A percentile compares a stretch with the other conserved stretches of the same genome.
phyloP scores from a whole-genome alignment of 768 basidiomycete genomes.

The Lepiota subincarnata region DNA sequence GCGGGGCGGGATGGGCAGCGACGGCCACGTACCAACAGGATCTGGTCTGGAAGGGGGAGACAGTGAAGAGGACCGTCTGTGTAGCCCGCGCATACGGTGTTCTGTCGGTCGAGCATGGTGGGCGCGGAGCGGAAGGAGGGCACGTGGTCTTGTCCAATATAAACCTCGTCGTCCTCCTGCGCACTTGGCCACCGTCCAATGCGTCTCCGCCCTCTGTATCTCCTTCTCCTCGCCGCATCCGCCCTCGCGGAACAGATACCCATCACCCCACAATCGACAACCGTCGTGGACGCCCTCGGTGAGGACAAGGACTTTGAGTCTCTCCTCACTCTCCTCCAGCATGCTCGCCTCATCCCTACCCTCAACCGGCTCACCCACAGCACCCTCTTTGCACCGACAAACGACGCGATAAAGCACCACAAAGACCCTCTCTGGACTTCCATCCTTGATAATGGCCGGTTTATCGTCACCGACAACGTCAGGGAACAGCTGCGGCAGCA shows the following conservation, averaged over 20 bases:
- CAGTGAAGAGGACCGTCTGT: constrained; percentile 54
- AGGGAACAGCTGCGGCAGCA: constrained; percentile 83
- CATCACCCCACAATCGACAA: constrained; percentile 35
- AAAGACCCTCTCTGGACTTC: constrained; percentile 34
- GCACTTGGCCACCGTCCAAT: neutral
- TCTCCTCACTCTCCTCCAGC: constrained; percentile 73
- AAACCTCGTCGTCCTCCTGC: neutral
- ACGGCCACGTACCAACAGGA: constrained; percentile 52
- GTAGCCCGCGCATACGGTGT: constrained; percentile 35
- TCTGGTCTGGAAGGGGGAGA: constrained; percentile 50
- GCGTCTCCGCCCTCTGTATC: constrained; percentile 19
- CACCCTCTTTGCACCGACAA: constrained; percentile 94
- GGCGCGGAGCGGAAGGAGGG: constrained; percentile 5
- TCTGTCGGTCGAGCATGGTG: constrained; percentile 37
- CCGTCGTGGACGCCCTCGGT: constrained; percentile 76
- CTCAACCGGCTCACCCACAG: constrained; percentile 79
- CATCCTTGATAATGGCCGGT: constrained; percentile 33
- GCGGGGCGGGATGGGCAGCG: neutral
- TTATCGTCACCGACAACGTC: constrained; percentile 65
- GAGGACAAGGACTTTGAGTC: constrained; percentile 74
- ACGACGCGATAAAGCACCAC: constrained; percentile 74
- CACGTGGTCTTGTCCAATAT: constrained; percentile 4
- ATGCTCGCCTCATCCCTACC: constrained; percentile 84
- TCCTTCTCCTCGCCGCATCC: constrained; percentile 13
- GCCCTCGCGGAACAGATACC: constrained; percentile 28